Evolutionary conservation across 1,284 basidiomycete species (phyloP), one percentile per base, ranked within the genome.

Genomic region (Phenoliferia sp.): DNA sequence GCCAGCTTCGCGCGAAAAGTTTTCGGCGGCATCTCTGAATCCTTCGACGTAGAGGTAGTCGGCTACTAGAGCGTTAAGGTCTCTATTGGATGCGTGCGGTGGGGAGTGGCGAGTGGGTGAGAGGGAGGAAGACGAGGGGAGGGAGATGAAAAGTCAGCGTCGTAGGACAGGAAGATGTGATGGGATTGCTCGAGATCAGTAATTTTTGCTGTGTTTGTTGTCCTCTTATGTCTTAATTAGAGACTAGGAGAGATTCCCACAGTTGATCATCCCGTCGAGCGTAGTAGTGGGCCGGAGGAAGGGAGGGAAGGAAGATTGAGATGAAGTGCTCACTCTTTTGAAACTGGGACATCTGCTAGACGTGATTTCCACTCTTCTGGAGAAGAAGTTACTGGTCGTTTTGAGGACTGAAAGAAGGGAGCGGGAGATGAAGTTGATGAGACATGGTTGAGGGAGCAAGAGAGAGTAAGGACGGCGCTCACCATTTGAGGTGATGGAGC

Each of bases 31-130:
- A 29, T 91, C 88, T 77, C 94, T 94, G 84, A 95, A 97, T 2
- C 95, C 95, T 78, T 98, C 94, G 65, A 96, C 93, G 70, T 98
- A 90, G 67, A 99, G 88, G 79, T 97, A 99, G 79, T 99, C 93
- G 88, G 97, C 94, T 59, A 99, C 87, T n/a, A 99, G 85, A 5
- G 89, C 86, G 79, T 99, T 96, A 69, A 99, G 82, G 79, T 99
- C 94, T 80, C 95, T 90, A 72, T 66, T 9, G 48, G 48, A 33
- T 5, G 29, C 17, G 36, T 57, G 55, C 55, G 31, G 31, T n/a
- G 15, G 48, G n/a, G 33, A 36, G 26, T 34, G 35, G 33, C 9
- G 9, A 48, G 17, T 35, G 22, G 5, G 36, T 12, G 39, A 16
- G 33, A n/a, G n/a, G n/a, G n/a, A n/a, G n/a, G n/a, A n/a, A n/a